Conservation (phyloP, 2,329 filamentous ascomycete species). For the Fusarium sp. region DNA sequence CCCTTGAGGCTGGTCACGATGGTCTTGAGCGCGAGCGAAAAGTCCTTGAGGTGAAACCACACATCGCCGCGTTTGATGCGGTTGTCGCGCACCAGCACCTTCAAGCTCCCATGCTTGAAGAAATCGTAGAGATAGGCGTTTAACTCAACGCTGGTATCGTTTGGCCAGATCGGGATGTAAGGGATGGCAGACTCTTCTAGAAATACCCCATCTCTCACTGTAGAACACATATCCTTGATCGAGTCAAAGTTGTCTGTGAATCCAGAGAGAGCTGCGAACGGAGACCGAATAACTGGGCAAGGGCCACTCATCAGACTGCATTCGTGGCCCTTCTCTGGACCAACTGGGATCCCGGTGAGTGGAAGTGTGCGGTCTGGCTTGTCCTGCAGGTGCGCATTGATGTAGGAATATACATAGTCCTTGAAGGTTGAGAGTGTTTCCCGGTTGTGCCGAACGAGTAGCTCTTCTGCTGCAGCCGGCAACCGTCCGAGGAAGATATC, state of each 20-base stretch:
- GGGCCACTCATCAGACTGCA: conserved; percentile 4
- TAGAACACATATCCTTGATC: conserved; percentile 78
- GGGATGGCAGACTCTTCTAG: conserved; percentile 83
- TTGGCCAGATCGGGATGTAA: conserved; percentile 73
- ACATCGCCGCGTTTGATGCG: conserved; percentile 76
- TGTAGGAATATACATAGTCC: conserved; percentile 78
- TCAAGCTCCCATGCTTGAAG: conserved; percentile 79
- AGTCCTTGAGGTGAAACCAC: conserved; percentile 80
- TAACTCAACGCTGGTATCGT: conserved; percentile 65
- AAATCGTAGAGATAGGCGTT: conserved; percentile 84
- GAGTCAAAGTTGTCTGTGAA: conserved; percentile 74
- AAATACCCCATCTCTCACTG: conserved; percentile 78
- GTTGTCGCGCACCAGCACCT: conserved; percentile 75
- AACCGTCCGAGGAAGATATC: conserved; percentile 76
- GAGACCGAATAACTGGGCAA: conserved; percentile 70
- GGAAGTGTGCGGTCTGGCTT: conserved; percentile 70
- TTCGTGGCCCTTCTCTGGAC: conserved; percentile 44
- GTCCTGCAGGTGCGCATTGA: conserved; percentile 72
- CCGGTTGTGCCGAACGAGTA: conserved; percentile 75
- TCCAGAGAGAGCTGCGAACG: conserved; percentile 81
- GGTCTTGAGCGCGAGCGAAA: conserved; percentile 74
- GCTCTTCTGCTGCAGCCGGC: conserved; percentile 68
- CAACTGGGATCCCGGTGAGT: conserved; percentile 67
- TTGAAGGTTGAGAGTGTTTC: conserved; percentile 77
- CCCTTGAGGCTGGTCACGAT: conserved; percentile 77